Base-by-base conservation (phyloP, 78 protist species). In the Capsaspora owczarzaki region DNA sequence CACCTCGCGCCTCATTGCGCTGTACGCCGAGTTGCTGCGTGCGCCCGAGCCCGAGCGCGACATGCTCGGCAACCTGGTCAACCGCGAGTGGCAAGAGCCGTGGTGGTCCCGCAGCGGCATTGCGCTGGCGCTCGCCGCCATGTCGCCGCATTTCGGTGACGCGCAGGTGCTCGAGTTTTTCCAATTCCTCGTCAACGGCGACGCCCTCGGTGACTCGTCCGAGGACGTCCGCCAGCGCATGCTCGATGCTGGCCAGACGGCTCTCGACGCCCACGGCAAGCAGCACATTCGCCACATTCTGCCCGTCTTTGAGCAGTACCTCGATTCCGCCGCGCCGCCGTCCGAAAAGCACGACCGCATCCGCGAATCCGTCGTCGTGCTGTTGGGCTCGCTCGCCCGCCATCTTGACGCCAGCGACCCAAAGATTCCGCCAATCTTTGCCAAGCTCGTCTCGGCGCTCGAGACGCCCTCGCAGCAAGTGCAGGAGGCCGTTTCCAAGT, bases 391-490 rank as follows among this genome's bases (percentile, higher is more conserved):
- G 27, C 14, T 72, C 43, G 85, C 79, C 38, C 27, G 51, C 2
- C 80, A 82, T 56, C 27, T 74, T 27, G 72, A 31, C 27, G 38
- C 33, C 35, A 1, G 42, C 12, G 76, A 44, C 51, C 35, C 27
- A 47, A 14, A 22, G 16, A 51, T 82, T 2, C 76, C 49, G 3
- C 43, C 49, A 25, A 42, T 74, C 66, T 0, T 84, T 33, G 56
- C 19, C 20, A 37, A 49, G 14, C 82, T 89, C 44, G 3, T 84
- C 37, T 46, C 0, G 19, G 81, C 89, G 68, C 83, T 89, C 38
- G 10, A 19, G 44, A 84, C 87, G n/a, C 90, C 90, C 22, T 86
- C 93, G 33, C 79, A 86, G 86, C 10, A 19, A 8, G 93, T 89
- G 70, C 93, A 89, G 87, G 74, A 75, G 42, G 77, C 89, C 10